A percentile compares a stretch with the other conserved stretches of the same genome.
phyloP scores from a whole-genome alignment of 208 protist genomes.

The Acanthamoeba healyi region DNA sequence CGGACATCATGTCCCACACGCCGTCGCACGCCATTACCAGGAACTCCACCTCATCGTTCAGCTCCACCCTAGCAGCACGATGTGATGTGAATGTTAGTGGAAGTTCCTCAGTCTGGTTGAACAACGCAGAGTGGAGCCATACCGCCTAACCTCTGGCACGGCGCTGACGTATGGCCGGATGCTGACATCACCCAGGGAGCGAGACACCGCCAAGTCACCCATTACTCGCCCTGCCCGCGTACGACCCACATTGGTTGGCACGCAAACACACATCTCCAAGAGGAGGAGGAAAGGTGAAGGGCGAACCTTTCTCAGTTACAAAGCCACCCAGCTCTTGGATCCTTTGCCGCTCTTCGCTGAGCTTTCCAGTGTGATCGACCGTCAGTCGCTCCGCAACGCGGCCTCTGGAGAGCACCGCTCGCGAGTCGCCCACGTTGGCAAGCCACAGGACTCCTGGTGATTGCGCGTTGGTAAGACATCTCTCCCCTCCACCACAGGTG shows the following conservation, averaged over 20 bases:
- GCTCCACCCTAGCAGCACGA: slow-evolving; percentile 1
- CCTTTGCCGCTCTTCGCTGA: slow-evolving; percentile 56
- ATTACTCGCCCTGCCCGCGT: slow-evolving; percentile 18
- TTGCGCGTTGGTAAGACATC: not conserved
- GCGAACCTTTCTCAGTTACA: slow-evolving; percentile 67
- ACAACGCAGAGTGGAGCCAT: not conserved
- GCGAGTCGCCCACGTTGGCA: slow-evolving; percentile 72
- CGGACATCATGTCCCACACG: slow-evolving; percentile 66
- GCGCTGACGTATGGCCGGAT: slow-evolving; percentile 18
- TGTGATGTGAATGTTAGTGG: not conserved
- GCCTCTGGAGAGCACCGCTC: slow-evolving; percentile 35
- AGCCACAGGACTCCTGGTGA: slow-evolving; percentile 56
- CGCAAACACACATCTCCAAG: not conserved
- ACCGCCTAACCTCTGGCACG: slow-evolving; percentile 14
- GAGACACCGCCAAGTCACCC: slow-evolving; percentile 49
- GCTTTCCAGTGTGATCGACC: slow-evolving; percentile 37
- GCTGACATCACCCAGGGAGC: slow-evolving; percentile 46
- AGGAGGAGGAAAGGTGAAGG: not conserved
- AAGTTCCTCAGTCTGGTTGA: not conserved
- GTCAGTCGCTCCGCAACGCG: slow-evolving; percentile 32
- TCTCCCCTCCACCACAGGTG: no score
- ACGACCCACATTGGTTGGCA: not conserved
- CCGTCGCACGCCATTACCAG: slow-evolving; percentile 69
- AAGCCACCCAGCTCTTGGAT: slow-evolving; percentile 73
- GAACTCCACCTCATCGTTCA: slow-evolving; percentile 47